A percentile compares a stretch with the other conserved stretches of the same genome.
These are phyloP conservation scores for Diaporthe vaccinii DNA, from an alignment of 2,329 filamentous ascomycete genomes.

Conservation along the genomic window DNA sequence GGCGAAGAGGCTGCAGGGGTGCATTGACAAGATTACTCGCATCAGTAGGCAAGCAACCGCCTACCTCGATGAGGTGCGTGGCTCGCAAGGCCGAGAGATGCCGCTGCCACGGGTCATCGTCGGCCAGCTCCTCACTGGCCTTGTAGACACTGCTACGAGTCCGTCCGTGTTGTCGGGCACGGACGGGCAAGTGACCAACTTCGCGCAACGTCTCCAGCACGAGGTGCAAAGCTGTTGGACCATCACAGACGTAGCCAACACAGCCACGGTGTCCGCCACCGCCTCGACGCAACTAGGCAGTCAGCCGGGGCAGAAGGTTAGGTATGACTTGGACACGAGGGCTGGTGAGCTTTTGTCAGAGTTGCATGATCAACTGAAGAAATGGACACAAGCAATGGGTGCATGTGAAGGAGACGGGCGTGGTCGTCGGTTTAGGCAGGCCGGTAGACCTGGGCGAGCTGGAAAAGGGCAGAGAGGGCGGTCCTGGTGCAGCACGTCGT, in stretches of 20 bases:
- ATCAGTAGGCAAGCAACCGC: constrained; percentile 28
- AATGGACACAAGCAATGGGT: constrained; percentile 32
- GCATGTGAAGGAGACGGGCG: background rate
- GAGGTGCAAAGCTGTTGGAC: constrained; percentile 63
- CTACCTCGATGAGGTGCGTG: background rate
- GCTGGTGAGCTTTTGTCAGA: constrained; percentile 8
- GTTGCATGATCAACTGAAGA: constrained; percentile 15
- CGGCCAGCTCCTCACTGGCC: constrained; percentile 27
- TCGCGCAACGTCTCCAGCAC: constrained; percentile 57
- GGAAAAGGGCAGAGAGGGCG: background rate
- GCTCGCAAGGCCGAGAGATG: background rate
- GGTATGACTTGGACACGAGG: constrained; percentile 41
- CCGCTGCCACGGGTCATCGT: constrained; percentile 6
- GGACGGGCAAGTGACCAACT: constrained; percentile 53
- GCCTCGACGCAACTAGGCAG: constrained; percentile 48
- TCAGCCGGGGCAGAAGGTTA: constrained; percentile 54
- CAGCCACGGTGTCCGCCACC: constrained; percentile 55
- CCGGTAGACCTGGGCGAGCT: background rate
- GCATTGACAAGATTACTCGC: constrained; percentile 11
- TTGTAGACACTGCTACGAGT: background rate
- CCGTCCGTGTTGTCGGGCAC: constrained; percentile 15
- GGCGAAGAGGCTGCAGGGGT: constrained; percentile 12
- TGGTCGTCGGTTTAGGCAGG: background rate
- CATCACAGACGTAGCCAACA: constrained; percentile 50
- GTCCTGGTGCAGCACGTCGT: background rate